phyloP scores from a whole-genome alignment of 208 protist species.

The Porcisia hertigi region DNA sequence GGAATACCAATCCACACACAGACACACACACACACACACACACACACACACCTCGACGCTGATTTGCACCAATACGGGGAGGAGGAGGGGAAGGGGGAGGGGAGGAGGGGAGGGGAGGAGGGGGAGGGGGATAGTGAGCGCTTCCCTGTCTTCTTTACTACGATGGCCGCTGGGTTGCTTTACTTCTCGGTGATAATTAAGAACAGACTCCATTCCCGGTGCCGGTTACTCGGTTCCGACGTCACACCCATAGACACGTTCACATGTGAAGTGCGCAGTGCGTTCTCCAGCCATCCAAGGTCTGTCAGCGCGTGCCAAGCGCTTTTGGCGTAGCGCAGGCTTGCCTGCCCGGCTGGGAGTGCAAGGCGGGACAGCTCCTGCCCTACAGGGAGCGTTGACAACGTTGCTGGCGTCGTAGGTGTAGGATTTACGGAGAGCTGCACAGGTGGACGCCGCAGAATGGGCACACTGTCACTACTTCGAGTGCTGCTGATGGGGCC shows the following conservation, averaged over 20 bases:
- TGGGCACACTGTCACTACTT: not conserved
- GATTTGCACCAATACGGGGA: no score
- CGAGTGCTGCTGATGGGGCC: not conserved
- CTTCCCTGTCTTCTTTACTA: not conserved
- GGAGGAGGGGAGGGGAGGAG: not conserved
- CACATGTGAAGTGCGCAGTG: conserved; percentile 42
- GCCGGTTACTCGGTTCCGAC: conserved; percentile 9
- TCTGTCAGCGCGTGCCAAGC: conserved; percentile 16
- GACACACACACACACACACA: no score
- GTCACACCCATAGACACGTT: conserved; percentile 61
- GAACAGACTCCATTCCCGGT: conserved; percentile 40
- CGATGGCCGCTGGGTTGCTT: not conserved
- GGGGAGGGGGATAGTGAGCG: not conserved
- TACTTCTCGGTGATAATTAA: conserved; percentile 38
- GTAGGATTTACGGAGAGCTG: not conserved
- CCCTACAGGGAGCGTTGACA: conserved; percentile 1
- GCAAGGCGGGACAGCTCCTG: conserved; percentile 1
- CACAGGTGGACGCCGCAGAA: not conserved
- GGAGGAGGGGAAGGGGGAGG: not conserved
- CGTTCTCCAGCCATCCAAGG: conserved; percentile 34
- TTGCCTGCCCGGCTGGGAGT: conserved; percentile 13
- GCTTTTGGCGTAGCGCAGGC: conserved; percentile 11
- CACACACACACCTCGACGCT: no score
- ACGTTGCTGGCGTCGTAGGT: not conserved
- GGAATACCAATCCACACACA: no score